These are phyloP conservation scores for Xylariaceae sp. DNA, from an alignment of 2,329 filamentous ascomycete species.

Conservation along the genomic window DNA sequence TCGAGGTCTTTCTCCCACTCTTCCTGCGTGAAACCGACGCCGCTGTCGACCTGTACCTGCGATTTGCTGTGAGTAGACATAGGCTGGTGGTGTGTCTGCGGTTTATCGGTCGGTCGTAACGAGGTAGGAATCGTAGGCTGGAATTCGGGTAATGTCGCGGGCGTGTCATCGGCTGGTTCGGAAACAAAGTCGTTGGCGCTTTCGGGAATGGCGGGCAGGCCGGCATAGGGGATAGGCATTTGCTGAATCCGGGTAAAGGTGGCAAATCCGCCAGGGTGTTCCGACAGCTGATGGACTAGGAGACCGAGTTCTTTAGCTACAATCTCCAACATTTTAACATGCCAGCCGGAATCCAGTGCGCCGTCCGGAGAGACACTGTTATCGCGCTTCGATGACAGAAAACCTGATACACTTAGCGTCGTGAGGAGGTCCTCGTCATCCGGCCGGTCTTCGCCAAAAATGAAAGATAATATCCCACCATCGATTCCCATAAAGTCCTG, in stretches of 20 bases:
- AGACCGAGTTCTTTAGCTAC: slow-evolving; percentile 84
- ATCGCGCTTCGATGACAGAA: slow-evolving; percentile 26
- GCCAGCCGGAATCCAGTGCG: slow-evolving; percentile 55
- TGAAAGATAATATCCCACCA: slow-evolving; percentile 74
- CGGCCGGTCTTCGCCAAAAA: slow-evolving; percentile 77
- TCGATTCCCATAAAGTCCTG: slow-evolving; percentile 88
- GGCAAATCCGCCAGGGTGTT: slow-evolving; percentile 83
- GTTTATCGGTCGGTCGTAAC: slow-evolving; percentile 37
- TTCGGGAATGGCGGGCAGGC: slow-evolving; percentile 63
- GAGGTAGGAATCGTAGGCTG: slow-evolving; percentile 44
- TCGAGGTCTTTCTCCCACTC: slow-evolving; percentile 95
- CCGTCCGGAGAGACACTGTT: slow-evolving; percentile 31
- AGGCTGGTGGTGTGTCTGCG: slow-evolving; percentile 26
- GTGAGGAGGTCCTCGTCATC: slow-evolving; percentile 45
- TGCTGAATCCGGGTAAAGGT: slow-evolving; percentile 67
- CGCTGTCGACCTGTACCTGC: slow-evolving; percentile 22
- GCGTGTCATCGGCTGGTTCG: slow-evolving; percentile 47
- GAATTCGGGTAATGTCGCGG: slow-evolving; percentile 44
- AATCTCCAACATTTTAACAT: slow-evolving; percentile 73
- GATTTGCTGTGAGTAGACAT: slow-evolving; percentile 17
- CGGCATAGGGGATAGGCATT: slow-evolving; percentile 69
- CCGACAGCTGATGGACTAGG: slow-evolving; percentile 76
- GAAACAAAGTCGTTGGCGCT: slow-evolving; percentile 35
- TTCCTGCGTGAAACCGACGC: slow-evolving; percentile 55
- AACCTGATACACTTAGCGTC: slow-evolving; percentile 43